Evolutionary conservation across 495 filamentous ascomycete genomes (phyloP), one percentile per base, ranked within the genome.

Genomic region (Wilcoxina mikolae): DNA sequence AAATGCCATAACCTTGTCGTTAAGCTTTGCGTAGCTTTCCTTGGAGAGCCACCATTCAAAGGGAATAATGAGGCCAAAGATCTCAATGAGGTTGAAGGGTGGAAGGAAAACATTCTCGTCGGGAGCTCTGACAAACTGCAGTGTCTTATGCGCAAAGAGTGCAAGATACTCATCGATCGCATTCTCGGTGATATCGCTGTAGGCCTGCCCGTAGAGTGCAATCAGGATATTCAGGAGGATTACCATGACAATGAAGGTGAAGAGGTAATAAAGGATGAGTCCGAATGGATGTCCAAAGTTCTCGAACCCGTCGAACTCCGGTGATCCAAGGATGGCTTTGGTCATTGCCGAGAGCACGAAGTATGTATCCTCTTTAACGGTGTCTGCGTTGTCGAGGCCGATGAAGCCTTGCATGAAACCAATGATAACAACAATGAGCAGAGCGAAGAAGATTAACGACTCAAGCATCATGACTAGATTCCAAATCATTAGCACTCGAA

Each of bases 401-500:
- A 94, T 74, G 56, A 98, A 98, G 0, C 84, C 87, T 69, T 98
- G 91, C 47, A 95, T 73, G 70, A 98, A 98, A 17, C 91, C 91
- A 42, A 90, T 68, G 44, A 94, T 70, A 48, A 98, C 82, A 47
- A 95, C 80, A 47, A 81, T 70, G 3, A 98, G 77, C n/a, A 98
- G 75, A 4, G 88, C 85, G 61, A 98, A 98, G 74, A 98, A 98
- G 58, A 96, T 95, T 51, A 98, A 70, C 53, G 85, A 93, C 66
- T 98, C 91, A 62, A 89, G 87, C 91, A 98, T 96, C 93, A 98
- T 96, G 48, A 96, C 88, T n/a, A n/a, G n/a, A n/a, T n/a, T n/a
- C n/a, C n/a, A n/a, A n/a, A n/a, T n/a, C n/a, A n/a, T n/a, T n/a
- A n/a, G n/a, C n/a, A n/a, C n/a, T n/a, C n/a, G n/a, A n/a, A n/a